Conservation (phyloP, 208 protist genomes). For the Novymonas esmeraldas region DNA sequence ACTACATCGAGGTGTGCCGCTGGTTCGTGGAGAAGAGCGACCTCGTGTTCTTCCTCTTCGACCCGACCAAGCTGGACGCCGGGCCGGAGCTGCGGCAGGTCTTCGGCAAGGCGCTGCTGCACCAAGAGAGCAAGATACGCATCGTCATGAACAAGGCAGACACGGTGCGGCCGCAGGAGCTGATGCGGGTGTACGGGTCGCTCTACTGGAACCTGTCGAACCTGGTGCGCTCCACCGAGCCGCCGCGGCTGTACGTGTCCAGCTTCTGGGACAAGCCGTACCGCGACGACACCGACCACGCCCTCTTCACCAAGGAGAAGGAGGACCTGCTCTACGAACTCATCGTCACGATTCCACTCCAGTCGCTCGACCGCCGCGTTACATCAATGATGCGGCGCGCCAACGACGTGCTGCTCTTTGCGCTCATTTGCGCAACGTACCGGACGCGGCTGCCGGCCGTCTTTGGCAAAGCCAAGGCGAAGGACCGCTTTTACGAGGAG, state of each 20-base stretch:
- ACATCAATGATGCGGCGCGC: constrained; percentile 88
- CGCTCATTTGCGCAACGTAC: constrained; percentile 73
- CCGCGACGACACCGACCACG: constrained; percentile 66
- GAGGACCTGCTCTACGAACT: constrained; percentile 87
- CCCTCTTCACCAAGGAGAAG: constrained; percentile 90
- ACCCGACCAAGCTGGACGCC: constrained; percentile 97
- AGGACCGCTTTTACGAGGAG: constrained; percentile 56
- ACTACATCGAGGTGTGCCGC: constrained; percentile 77
- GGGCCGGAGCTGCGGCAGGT: constrained; percentile 73
- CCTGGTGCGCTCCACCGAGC: constrained; percentile 95
- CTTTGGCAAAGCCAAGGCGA: constrained; percentile 88
- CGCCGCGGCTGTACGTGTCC: constrained; percentile 95
- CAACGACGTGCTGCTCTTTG: constrained; percentile 83
- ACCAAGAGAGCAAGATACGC: constrained; percentile 95
- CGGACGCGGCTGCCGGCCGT: constrained; percentile 64
- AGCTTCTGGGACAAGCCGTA: constrained; percentile 97
- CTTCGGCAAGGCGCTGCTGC: constrained; percentile 69
- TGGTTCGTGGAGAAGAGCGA: constrained; percentile 96
- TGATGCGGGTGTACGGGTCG: constrained; percentile 97
- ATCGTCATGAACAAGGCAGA: constrained; percentile 98
- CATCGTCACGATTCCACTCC: constrained; percentile 80
- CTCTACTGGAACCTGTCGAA: constrained; percentile 98
- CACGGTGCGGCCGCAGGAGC: constrained; percentile 91
- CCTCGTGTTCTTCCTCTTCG: constrained; percentile 97
- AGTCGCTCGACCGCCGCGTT: constrained; percentile 90